These are phyloP conservation scores for Fraxinus greggii DNA, from an alignment of 305 asterid genomes.

Conservation along the genomic window DNA sequence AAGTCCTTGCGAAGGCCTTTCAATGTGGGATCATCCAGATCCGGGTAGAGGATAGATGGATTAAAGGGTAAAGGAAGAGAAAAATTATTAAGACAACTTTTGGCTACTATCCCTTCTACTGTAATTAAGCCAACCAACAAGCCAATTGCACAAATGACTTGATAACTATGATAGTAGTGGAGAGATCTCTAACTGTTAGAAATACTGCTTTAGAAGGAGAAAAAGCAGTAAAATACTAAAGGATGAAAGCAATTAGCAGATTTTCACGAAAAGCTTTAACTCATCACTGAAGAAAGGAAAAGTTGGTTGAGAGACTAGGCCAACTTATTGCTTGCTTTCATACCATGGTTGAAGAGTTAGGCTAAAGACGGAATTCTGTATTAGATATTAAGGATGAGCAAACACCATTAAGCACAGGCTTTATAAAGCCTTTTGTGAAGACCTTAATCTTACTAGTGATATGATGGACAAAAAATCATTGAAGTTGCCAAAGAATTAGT, in stretches of 20 bases:
- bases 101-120: background rate
- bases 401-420: background rate
- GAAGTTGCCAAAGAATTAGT: background rate
- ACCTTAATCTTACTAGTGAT: background rate
- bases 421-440: background rate
- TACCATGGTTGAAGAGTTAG: background rate
- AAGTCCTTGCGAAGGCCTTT: background rate
- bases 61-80: background rate
- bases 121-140: background rate
- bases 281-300: background rate
- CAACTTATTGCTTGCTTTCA: background rate
- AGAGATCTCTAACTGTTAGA: background rate
- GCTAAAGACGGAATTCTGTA: background rate
- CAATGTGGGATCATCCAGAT: background rate
- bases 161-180: background rate
- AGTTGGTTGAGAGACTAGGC: background rate
- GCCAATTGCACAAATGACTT: background rate
- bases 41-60: background rate
- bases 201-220: background rate
- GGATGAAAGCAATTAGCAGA: background rate
- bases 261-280: background rate
- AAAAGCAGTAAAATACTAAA: background rate
- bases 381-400: background rate
- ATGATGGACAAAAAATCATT: background rate
- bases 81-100: background rate